Percentiles rank a stretch among this genome's conserved stretches.
phyloP scores from a whole-genome alignment of 352 stramenopile genomes.

The Phytophthora pistaciae region DNA sequence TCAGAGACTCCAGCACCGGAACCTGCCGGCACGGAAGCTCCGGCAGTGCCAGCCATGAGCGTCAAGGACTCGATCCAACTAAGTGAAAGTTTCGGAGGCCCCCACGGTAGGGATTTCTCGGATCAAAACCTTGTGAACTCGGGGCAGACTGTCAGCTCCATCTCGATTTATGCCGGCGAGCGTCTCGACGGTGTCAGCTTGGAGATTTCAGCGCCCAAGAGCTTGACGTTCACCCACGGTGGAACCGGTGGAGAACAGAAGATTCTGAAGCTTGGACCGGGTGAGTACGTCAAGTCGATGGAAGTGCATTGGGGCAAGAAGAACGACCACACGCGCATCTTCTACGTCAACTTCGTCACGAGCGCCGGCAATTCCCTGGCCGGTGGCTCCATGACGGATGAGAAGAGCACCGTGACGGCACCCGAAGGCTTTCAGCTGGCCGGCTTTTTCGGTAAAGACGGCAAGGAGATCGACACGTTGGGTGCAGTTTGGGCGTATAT shows the following conservation, averaged over 20 bases:
- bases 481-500: slow-evolving; percentile 33
- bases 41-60: slow-evolving; percentile 8
- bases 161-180: slow-evolving; percentile 28
- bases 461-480: slow-evolving; percentile 28
- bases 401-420: slow-evolving; percentile 24
- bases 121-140: slow-evolving; percentile 36
- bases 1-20: too few species aligned
- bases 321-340: slow-evolving; percentile 23
- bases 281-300: slow-evolving; percentile 39
- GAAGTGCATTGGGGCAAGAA: slow-evolving; percentile 40
- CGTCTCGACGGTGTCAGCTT: slow-evolving; percentile 33
- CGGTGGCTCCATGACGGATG: slow-evolving; percentile 23
- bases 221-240: slow-evolving; percentile 27
- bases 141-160: slow-evolving; percentile 29
- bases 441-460: slow-evolving; percentile 24
- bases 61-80: slow-evolving; percentile 30
- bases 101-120: slow-evolving; percentile 34
- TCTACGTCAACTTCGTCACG: slow-evolving; percentile 36
- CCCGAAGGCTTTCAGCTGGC: slow-evolving; percentile 33
- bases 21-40: slow-evolving; percentile 17
- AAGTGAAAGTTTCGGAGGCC: slow-evolving; percentile 34
- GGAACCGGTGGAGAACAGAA: slow-evolving; percentile 26
- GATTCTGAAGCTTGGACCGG: slow-evolving; percentile 15
- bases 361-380: slow-evolving; percentile 29
- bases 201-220: slow-evolving; percentile 20